Conservation (phyloP, 306 rosid species). For the Medicago lupulina region DNA sequence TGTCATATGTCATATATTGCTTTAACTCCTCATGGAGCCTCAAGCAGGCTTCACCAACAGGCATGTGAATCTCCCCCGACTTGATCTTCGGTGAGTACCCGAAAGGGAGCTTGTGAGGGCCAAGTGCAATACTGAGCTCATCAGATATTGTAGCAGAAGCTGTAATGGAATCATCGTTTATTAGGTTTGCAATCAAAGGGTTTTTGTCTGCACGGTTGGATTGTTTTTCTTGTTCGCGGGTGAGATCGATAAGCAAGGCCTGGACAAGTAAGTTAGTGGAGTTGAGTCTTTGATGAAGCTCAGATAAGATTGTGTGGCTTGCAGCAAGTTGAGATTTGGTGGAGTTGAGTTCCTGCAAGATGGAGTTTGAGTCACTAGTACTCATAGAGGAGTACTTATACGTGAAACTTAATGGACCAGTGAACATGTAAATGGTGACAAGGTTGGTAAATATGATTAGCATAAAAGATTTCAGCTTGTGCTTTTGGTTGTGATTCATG, state of each 20-base stretch:
- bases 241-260: constrained; percentile 54
- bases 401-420: constrained; percentile 43
- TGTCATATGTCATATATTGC: constrained; percentile 53
- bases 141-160: background rate
- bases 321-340: constrained; percentile 51
- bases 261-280: constrained; percentile 56
- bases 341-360: constrained; percentile 51
- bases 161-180: constrained; percentile 14
- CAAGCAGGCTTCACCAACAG: constrained; percentile 51
- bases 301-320: constrained; percentile 44
- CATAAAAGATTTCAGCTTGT: constrained; percentile 43
- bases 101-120: constrained; percentile 57
- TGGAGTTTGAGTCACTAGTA: constrained; percentile 34
- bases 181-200: background rate
- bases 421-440: constrained; percentile 52
- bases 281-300: constrained; percentile 51
- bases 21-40: constrained; percentile 46
- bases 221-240: constrained; percentile 46
- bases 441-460: constrained; percentile 50
- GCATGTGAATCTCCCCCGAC: constrained; percentile 36
- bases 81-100: constrained; percentile 42
- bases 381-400: constrained; percentile 29
- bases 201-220: constrained; percentile 8
- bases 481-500: constrained; percentile 36
- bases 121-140: constrained; percentile 47